Conservation (phyloP, 139 green algal genomes). For the Picocystis salinarum region DNA sequence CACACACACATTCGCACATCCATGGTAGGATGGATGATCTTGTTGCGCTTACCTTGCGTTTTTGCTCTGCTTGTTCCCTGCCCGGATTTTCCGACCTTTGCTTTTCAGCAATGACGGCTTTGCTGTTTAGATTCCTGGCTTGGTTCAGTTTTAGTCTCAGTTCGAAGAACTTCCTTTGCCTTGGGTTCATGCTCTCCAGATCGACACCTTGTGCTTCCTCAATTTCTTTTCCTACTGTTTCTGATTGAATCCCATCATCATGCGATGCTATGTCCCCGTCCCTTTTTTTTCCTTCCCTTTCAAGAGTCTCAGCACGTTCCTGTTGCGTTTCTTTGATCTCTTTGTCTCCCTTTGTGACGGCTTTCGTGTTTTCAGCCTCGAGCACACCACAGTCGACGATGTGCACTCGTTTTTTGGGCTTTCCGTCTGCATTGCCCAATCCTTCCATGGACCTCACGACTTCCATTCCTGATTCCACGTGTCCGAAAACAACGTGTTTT, state of each 20-base stretch:
- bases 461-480: constrained; percentile 60
- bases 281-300: too few species aligned
- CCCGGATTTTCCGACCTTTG: constrained; percentile 22
- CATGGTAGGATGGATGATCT: too few species aligned
- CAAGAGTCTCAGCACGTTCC: too few species aligned
- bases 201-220: constrained; percentile 18
- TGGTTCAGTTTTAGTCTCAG: constrained; percentile 56
- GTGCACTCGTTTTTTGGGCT: background rate
- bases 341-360: too few species aligned
- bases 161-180: constrained; percentile 66
- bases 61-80: constrained; percentile 16
- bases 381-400: background rate
- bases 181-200: constrained; percentile 32
- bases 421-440: constrained; percentile 19
- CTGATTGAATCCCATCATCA: too few species aligned
- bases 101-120: constrained; percentile 67
- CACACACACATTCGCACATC: too few species aligned
- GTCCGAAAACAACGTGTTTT: constrained; percentile 75
- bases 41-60: constrained; percentile 12
- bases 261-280: too few species aligned
- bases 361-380: too few species aligned
- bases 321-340: too few species aligned
- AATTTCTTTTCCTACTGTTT: too few species aligned
- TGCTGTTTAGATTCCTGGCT: constrained; percentile 70
- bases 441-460: constrained; percentile 53